A percentile compares a stretch with the other conserved stretches of the same genome.
These are phyloP conservation scores for Podospora pseudopauciseta DNA, from an alignment of 495 filamentous ascomycete genomes.

Conservation along the genomic window DNA sequence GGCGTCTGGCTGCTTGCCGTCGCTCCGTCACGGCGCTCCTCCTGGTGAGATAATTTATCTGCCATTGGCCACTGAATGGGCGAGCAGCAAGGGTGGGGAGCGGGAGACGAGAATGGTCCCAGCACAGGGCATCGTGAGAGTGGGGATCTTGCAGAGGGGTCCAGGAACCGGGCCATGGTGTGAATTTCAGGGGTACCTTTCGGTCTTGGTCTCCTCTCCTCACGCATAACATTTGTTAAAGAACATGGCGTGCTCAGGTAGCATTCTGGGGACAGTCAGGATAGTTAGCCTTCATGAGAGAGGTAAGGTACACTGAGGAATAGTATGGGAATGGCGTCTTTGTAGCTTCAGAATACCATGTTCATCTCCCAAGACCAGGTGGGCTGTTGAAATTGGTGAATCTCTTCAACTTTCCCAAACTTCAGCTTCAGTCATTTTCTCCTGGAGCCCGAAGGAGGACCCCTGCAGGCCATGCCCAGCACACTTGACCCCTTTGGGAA, in stretches of 20 bases:
- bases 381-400: not conserved
- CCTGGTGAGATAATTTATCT: constrained; percentile 5
- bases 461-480: not conserved
- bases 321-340: not conserved
- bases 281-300: not conserved
- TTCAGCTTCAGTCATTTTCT: not conserved
- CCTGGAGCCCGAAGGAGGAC: not conserved
- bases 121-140: constrained; percentile 2
- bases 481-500: constrained; percentile 1
- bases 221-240: not conserved
- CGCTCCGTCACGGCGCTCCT: constrained; percentile 2
- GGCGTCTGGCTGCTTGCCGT: not conserved
- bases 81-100: not conserved
- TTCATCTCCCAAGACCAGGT: not conserved
- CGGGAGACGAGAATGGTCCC: not conserved
- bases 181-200: not conserved
- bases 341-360: not conserved
- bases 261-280: not conserved
- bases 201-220: not conserved
- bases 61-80: constrained; percentile 1
- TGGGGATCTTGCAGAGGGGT: not conserved
- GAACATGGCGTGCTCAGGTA: not conserved
- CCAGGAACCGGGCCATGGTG: not conserved
- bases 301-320: not conserved
- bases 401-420: not conserved